Conservation (phyloP, 768 basidiomycete genomes). For the Agaricus sinodeliciosus region DNA sequence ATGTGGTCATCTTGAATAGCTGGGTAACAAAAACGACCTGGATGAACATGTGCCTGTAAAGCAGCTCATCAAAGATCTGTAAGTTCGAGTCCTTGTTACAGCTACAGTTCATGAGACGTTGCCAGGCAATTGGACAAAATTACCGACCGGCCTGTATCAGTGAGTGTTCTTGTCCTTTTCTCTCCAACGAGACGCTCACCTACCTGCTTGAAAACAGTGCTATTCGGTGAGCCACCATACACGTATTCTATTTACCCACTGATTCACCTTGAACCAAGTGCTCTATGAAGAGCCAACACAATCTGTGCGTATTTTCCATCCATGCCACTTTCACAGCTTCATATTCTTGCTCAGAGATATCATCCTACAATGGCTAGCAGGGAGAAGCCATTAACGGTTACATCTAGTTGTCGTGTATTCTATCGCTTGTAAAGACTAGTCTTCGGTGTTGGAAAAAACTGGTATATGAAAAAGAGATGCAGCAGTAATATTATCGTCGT, state of each 20-base stretch:
- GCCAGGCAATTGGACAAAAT: conserved; percentile 74
- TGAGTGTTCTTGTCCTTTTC: conserved; percentile 32
- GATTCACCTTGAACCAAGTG: conserved; percentile 44
- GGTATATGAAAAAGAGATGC: neutral
- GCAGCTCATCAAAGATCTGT: conserved; percentile 78
- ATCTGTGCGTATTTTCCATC: conserved; percentile 49
- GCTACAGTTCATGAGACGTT: neutral
- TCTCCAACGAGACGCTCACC: conserved; percentile 2
- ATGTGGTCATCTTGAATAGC: conserved; percentile 28
- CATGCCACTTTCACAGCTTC: neutral
- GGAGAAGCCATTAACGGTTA: conserved; percentile 52
- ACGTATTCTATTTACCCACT: neutral
- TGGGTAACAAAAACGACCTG: conserved; percentile 93
- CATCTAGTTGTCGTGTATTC: too few species aligned
- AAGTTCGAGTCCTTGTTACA: conserved; percentile 18
- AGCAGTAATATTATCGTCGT: conserved; percentile 37
- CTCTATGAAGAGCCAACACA: conserved; percentile 95
- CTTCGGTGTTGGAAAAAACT: neutral
- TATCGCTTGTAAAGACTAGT: too few species aligned
- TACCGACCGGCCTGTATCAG: conserved; percentile 76
- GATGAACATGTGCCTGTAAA: conserved; percentile 71
- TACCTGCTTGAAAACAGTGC: conserved; percentile 39
- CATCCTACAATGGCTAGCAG: conserved; percentile 81
- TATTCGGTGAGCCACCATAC: conserved; percentile 54
- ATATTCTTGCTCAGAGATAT: conserved; percentile 52